phyloP scores from a whole-genome alignment of 306 rosid genomes.

The Castanea sativa region DNA sequence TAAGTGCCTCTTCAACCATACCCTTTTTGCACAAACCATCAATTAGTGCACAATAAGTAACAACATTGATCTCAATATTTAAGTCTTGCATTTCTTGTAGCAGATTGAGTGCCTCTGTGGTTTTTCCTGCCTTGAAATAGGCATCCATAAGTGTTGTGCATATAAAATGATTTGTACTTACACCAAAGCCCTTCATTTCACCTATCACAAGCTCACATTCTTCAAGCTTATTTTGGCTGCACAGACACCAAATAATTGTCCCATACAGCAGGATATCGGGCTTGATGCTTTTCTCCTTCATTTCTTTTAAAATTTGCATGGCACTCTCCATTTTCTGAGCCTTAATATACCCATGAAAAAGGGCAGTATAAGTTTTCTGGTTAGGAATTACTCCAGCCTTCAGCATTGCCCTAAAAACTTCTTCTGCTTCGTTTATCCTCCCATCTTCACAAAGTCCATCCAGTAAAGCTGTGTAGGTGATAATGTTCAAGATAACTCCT shows the following conservation, averaged over 20 bases:
- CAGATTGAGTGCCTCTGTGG: conserved; percentile 54
- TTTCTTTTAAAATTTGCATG: conserved; percentile 55
- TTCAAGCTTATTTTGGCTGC: conserved; percentile 62
- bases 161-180: conserved; percentile 60
- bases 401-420: conserved; percentile 58
- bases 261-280: conserved; percentile 65
- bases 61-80: conserved; percentile 58
- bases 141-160: conserved; percentile 79
- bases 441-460: conserved; percentile 84
- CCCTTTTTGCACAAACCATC: conserved; percentile 92
- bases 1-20: conserved; percentile 59
- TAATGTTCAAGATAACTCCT: conserved; percentile 56
- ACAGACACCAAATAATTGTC: conserved; percentile 74
- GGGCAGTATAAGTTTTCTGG: conserved; percentile 57
- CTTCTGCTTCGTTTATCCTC: conserved; percentile 73
- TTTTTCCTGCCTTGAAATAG: conserved; percentile 74
- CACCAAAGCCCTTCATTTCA: conserved; percentile 61
- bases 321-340: conserved; percentile 61
- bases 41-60: conserved; percentile 77
- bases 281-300: conserved; percentile 60
- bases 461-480: conserved; percentile 66
- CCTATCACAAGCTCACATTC: conserved; percentile 51
- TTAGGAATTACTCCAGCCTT: conserved; percentile 61
- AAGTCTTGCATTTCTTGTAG: conserved; percentile 67
- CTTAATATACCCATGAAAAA: conserved; percentile 82